Evolutionary conservation across 257 asterid genomes (phyloP).

Genomic region (Gynochthodes officinalis): DNA sequence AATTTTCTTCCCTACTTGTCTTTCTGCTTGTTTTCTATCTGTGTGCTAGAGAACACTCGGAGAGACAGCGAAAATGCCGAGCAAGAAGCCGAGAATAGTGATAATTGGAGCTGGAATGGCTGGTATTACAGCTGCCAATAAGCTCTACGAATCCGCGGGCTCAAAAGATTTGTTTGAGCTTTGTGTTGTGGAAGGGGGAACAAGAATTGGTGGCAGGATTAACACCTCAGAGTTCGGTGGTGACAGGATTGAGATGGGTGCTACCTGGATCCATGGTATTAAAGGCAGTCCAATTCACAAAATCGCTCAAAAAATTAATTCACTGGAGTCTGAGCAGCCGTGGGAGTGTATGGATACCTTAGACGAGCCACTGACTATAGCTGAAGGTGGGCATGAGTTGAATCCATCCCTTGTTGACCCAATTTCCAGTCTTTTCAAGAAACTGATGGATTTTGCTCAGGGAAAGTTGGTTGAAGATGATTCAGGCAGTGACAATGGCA

Average conservation of each 20-base stretch:
- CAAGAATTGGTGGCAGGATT: conserved; percentile 80
- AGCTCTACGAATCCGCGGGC: conserved; percentile 43
- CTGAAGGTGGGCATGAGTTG: conserved; percentile 63
- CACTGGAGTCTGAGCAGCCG: conserved; percentile 52
- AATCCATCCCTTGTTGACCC: conserved; percentile 51
- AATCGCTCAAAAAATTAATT: conserved; percentile 46
- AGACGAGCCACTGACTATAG: conserved; percentile 51
- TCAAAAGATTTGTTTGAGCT: conserved; percentile 47
- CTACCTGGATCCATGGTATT: conserved; percentile 96
- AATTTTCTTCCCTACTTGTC: conserved; percentile 8
- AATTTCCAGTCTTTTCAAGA: conserved; percentile 47
- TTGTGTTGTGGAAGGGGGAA: conserved; percentile 67
- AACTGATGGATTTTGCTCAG: conserved; percentile 64
- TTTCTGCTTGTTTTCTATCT: background rate
- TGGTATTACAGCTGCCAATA: conserved; percentile 80
- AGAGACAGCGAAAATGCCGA: conserved; percentile 41
- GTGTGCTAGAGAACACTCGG: background rate
- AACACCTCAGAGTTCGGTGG: conserved; percentile 65
- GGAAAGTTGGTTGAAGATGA: conserved; percentile 34
- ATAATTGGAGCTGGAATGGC: conserved; percentile 95
- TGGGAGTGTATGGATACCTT: conserved; percentile 82
- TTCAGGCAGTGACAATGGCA: conserved; percentile 3
- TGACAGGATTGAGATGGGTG: conserved; percentile 81
- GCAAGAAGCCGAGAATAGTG: conserved; percentile 56
- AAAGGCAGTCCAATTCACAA: conserved; percentile 69